Base-by-base conservation (phyloP, 768 basidiomycete species). In the Mycena vitilis region DNA sequence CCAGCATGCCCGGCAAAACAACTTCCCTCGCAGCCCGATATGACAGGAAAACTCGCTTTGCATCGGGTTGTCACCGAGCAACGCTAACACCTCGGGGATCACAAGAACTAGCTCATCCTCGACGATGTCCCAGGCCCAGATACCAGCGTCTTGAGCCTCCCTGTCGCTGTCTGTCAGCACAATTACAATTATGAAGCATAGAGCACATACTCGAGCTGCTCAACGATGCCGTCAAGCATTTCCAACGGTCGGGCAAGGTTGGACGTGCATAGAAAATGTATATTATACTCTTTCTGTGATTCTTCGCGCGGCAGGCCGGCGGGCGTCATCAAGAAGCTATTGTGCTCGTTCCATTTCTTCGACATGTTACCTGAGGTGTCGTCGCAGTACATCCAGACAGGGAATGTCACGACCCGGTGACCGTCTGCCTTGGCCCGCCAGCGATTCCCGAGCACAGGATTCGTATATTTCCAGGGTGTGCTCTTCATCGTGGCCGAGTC, bases 1-100 rank as follows among this genome's bases (percentile, higher is more conserved):
- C 66, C 73, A 69, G 64, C 85, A 86, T 0, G 66, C 69, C 3
- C 80, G 77, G 65, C 85, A 86, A 69, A 84, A 83, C 36, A 74
- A 74, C 37, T 81, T 82, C 0, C 78, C 82, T 0, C 59, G 67
- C 12, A 82, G 62, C 0, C 82, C 84, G 65, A 83, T 78, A 51
- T 85, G 85, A 59, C 78, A 85, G 0, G 82, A 77, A 63, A 85
- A 71, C 71, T 85, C 81, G 52, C 83, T 79, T 49, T 80, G 81
- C 83, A 84, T 84, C 0, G 83, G 84, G 68, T 86, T 85, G 63
- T 86, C 83, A 0, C 84, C 84, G 0, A 80, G 73, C 8, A 83
- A 23, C 0, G 79, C 80, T 1, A 82, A 71, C 4, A 81, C 69
- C 9, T 36, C 51, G 0, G 77, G 77, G 53, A 82, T 70, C 0